Base-by-base conservation (phyloP, 345 rosid genomes). In the Gossypium longicalyx region DNA sequence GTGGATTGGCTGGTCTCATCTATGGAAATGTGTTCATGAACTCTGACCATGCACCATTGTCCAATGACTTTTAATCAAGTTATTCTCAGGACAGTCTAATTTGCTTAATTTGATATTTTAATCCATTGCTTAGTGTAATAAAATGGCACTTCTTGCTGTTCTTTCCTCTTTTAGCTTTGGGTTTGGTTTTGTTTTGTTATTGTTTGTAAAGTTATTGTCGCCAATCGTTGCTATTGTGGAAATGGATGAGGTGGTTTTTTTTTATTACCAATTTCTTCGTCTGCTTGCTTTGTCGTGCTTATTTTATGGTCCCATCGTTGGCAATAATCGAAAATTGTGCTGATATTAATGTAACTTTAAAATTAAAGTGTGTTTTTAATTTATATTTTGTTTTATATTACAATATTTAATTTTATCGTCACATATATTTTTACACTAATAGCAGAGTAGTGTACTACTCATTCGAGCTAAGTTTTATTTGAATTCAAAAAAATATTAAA, bases 1-100 rank as follows among this genome's bases (percentile, higher is more conserved):
- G 97, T 66, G 98, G 96, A 5, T 83, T 91, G 13, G 97, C 98
- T 15, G 94, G 96, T 4, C 84, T 91, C 23, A 49, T 91, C 80
- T 91, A 93, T 74, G 88, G 86, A 41, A 87, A 90, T 78, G 81
- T 92, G 72, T 90, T 82, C 83, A 89, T 92, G 79, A 17, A 64
- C 7, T 70, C 83, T 4, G 92, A 85, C 47, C 93, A 94, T 76
- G 78, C 71, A 6, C 90, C 97, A 3, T 75, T 91, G 54, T 47
- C 84, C 53, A 77, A 29, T 65, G 93, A 88, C 38, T 87, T 69
- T 77, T 90, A 13, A 88, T n/a, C 41, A 34, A 34, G 7, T 34
- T 34, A 34, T 34, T 34, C 41, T 34, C 7, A 34, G 7, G 41
- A 34, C 41, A 34, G 41, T 34, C 41, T 34, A 34, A 34, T 34